Percentiles rank a stretch among this genome's conserved stretches.
phyloP scores from a whole-genome alignment of 129 eudicot species.

The Escallonia rubra region DNA sequence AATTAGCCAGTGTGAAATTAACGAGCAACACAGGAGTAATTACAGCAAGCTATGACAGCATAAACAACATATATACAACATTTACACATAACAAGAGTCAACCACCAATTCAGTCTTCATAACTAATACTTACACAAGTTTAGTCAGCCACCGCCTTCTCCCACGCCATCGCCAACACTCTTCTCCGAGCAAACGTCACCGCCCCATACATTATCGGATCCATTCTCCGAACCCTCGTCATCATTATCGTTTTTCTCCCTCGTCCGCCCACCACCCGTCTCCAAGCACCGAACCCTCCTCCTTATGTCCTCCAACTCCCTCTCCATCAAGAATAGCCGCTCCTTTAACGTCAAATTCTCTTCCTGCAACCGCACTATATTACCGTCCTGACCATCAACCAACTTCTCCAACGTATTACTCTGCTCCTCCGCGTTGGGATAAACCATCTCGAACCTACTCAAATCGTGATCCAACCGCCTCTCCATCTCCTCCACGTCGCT shows the following conservation, averaged over 20 bases:
- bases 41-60: not conserved
- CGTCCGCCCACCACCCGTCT: conserved; percentile 31
- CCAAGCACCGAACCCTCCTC: conserved; percentile 68
- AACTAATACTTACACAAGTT: not conserved
- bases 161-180: conserved; percentile 3
- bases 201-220: conserved; percentile 59
- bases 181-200: conserved; percentile 14
- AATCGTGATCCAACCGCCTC: conserved; percentile 86
- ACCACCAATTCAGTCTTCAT: not conserved
- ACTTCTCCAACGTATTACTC: conserved; percentile 38
- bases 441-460: conserved; percentile 91
- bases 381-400: conserved; percentile 53
- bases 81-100: not conserved
- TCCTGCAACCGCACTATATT: conserved; percentile 55
- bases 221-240: conserved; percentile 72
- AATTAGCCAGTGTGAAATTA: not conserved
- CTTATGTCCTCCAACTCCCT: conserved; percentile 80
- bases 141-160: not conserved
- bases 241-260: conserved; percentile 20
- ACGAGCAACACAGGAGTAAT: not conserved
- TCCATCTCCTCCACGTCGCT: conserved; percentile 95
- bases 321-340: conserved; percentile 76
- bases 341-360: conserved; percentile 80
- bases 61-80: conserved; percentile 7
- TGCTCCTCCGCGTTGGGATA: conserved; percentile 55